Percentiles rank a stretch among this genome's conserved stretches.
phyloP scores from a whole-genome alignment of 352 stramenopile species.

The Phytophthora melonis region DNA sequence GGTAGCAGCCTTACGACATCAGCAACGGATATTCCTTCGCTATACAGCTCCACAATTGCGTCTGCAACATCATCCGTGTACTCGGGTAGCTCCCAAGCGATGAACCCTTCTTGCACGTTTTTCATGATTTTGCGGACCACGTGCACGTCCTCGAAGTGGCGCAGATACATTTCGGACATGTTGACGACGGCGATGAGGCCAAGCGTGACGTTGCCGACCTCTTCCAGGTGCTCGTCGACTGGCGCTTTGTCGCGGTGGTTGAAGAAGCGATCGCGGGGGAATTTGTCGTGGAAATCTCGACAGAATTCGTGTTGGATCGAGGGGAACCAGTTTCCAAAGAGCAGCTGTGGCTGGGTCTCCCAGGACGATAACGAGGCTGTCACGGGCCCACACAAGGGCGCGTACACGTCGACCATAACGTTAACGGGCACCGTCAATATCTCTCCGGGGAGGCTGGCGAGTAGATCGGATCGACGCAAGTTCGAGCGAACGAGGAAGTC shows the following conservation, averaged over 20 bases:
- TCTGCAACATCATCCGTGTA: slow-evolving; percentile 33
- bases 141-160: slow-evolving; percentile 37
- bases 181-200: slow-evolving; percentile 34
- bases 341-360: slow-evolving; percentile 30
- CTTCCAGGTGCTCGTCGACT: slow-evolving; percentile 27
- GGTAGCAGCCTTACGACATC: slow-evolving; percentile 32
- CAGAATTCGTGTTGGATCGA: slow-evolving; percentile 46
- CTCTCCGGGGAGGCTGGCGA: slow-evolving; percentile 12
- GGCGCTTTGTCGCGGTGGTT: slow-evolving; percentile 14
- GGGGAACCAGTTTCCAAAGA: slow-evolving; percentile 49
- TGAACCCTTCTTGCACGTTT: slow-evolving; percentile 36
- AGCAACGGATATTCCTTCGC: slow-evolving; percentile 32
- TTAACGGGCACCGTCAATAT: slow-evolving; percentile 28
- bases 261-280: slow-evolving; percentile 41
- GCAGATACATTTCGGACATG: slow-evolving; percentile 33
- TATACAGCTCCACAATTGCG: slow-evolving; percentile 31
- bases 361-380: slow-evolving; percentile 10
- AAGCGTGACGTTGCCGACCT: slow-evolving; percentile 30
- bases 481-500: slow-evolving; percentile 43
- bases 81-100: slow-evolving; percentile 14
- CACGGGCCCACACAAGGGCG: slow-evolving; percentile 35
- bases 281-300: slow-evolving; percentile 31
- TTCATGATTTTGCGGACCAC: slow-evolving; percentile 49
- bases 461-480: slow-evolving; percentile 28
- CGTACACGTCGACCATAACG: slow-evolving; percentile 28